Conservation (phyloP, 331 rosid genomes). For the Spiraea crenata region DNA sequence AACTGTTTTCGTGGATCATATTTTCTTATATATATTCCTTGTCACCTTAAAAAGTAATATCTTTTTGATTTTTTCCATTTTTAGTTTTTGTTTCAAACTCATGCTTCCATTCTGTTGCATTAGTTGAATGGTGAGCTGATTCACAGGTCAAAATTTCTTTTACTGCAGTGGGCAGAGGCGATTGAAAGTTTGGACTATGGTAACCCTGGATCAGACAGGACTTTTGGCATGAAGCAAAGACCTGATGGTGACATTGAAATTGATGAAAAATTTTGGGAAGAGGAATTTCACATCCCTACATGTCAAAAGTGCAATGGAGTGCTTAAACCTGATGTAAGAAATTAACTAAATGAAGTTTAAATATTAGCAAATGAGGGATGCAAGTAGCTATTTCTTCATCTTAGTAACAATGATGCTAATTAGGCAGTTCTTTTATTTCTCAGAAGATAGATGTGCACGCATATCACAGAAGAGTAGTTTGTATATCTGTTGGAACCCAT, state of each 20-base stretch:
- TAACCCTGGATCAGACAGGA: conserved; percentile 73
- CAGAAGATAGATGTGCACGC: not conserved
- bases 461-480: too few species aligned
- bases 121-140: conserved; percentile 2
- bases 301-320: conserved; percentile 82
- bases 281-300: conserved; percentile 76
- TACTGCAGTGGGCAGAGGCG: conserved; percentile 87
- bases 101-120: not conserved
- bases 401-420: not conserved
- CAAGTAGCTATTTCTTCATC: conserved; percentile 1
- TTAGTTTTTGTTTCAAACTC: not conserved
- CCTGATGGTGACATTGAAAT: conserved; percentile 98
- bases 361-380: conserved; percentile 17
- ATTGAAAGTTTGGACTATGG: conserved; percentile 72
- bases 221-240: conserved; percentile 96
- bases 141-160: conserved; percentile 1
- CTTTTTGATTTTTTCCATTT: not conserved
- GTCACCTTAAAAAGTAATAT: not conserved
- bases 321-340: conserved; percentile 89
- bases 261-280: conserved; percentile 92
- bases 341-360: not conserved
- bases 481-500: too few species aligned
- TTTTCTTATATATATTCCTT: not conserved
- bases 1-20: not conserved
- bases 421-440: not conserved